Conservation (phyloP, 2,329 filamentous ascomycete genomes). For the Elsinoe perseae region DNA sequence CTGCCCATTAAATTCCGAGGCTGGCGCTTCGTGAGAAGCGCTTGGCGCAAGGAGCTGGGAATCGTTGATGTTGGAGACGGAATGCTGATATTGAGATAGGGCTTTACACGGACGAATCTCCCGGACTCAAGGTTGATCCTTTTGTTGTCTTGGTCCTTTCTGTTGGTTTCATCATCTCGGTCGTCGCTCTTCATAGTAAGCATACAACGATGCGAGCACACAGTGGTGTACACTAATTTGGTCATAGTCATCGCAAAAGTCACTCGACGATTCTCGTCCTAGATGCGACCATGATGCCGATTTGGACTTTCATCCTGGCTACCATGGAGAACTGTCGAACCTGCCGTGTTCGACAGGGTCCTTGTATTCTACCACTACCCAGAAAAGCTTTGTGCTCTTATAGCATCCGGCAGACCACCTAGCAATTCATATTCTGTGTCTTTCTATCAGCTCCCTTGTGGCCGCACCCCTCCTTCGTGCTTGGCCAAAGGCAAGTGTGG, state of each 20-base stretch:
- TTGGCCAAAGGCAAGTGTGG: too few species aligned
- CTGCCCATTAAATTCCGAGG: neutral
- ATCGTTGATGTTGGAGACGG: constrained; percentile 22
- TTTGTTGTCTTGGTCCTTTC: constrained; percentile 94
- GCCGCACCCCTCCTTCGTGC: too few species aligned
- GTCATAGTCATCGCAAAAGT: constrained; percentile 83
- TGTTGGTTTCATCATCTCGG: constrained; percentile 97
- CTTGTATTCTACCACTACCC: constrained; percentile 10
- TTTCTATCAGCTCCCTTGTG: neutral
- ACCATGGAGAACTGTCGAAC: neutral
- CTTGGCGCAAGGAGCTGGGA: neutral
- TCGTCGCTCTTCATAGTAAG: constrained; percentile 94
- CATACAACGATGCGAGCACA: constrained; percentile 22
- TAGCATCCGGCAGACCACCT: constrained; percentile 4
- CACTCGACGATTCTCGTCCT: constrained; percentile 72
- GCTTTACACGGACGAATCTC: constrained; percentile 97
- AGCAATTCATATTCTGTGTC: neutral
- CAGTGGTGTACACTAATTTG: neutral
- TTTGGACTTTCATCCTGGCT: neutral
- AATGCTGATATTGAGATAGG: constrained; percentile 40
- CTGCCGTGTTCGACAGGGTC: neutral
- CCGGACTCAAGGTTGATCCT: constrained; percentile 93
- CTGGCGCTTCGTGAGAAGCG: too few species aligned
- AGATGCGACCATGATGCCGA: constrained; percentile 5
- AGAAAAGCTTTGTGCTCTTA: constrained; percentile 13